Base-by-base conservation (phyloP, 345 rosid genomes). In the Streptanthus diversifolius region DNA sequence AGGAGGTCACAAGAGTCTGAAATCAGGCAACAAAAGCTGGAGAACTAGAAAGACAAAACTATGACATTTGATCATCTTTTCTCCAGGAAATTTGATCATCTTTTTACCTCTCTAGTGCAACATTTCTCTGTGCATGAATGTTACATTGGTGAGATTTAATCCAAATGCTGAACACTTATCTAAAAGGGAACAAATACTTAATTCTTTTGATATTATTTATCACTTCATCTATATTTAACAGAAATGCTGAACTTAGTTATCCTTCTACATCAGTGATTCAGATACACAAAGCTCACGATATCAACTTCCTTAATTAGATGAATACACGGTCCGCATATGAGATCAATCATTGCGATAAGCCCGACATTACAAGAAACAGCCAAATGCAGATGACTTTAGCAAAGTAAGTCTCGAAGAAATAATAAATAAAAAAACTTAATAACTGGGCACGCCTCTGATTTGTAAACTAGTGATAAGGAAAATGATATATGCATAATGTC, bases 371-470 rank as follows among this genome's bases (percentile, higher is more conserved):
- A 48, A 21, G 29, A 48, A 67, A 51, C 13, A 60, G 24, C 51
- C 14, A 69, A 76, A 62, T 68, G 70, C 59, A 63, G 52, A 21
- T 48, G 25, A 47, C 52, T 47, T 18, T 12, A 49, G 5, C 25
- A 25, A 65, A 30, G 45, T 21, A 14, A 21, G n/a, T n/a, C n/a
- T n/a, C n/a, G n/a, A 24, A 30, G 12, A 22, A 12, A 27, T 19
- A 40, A 40, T 1, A 44, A 48, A 22, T 19, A 48, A 19, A 48
- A 30, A 30, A 30, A 30, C 4, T 5, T 4, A 30, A 6, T 0
- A 27, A 27, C 3, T 27, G 30, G 1, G 30, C 4, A 27, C 32
- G 32, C 32, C 32, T 25, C 29, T 25, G 29, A 25, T 25, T 2
- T 2, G 29, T 25, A 2, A n/a, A n/a, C n/a, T 24, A 25, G 29